phyloP scores from a whole-genome alignment of 2,329 filamentous ascomycete genomes.

The Nannizziopsis arthrosporioides region DNA sequence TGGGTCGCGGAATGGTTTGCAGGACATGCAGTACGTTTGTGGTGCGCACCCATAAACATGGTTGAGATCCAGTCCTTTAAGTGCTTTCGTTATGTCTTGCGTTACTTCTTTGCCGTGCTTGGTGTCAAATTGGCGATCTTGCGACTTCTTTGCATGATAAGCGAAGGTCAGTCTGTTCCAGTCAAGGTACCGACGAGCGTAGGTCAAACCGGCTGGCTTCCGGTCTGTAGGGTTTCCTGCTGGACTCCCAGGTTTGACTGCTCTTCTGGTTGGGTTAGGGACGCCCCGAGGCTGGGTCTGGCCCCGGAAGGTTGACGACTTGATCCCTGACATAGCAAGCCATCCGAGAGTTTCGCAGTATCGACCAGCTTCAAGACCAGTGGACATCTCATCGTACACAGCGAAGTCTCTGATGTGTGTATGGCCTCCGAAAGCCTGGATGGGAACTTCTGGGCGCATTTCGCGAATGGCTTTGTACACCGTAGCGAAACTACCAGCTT shows the following conservation, averaged over 20 bases:
- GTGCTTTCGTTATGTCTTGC: conserved; percentile 39
- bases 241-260: conserved; percentile 18
- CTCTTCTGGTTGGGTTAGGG: conserved; percentile 33
- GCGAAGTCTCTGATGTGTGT: conserved; percentile 54
- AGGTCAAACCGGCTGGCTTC: conserved; percentile 20
- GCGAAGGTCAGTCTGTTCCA: conserved; percentile 57
- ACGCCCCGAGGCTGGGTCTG: conserved; percentile 32
- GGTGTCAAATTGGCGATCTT: conserved; percentile 40
- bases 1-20: conserved; percentile 42
- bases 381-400: conserved; percentile 51
- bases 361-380: conserved; percentile 51
- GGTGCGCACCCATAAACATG: conserved; percentile 50
- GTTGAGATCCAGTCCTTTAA: conserved; percentile 45
- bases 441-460: conserved; percentile 45
- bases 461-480: conserved; percentile 50
- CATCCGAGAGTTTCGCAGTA: conserved; percentile 60
- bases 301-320: conserved; percentile 37
- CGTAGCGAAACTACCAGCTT: conserved; percentile 34
- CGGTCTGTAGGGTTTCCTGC: background rate
- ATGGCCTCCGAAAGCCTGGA: conserved; percentile 56
- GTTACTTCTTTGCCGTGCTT: conserved; percentile 38
- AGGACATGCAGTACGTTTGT: conserved; percentile 44
- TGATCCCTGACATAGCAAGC: conserved; percentile 52
- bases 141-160: conserved; percentile 47
- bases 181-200: conserved; percentile 53